Evolutionary conservation across 2,329 filamentous ascomycete genomes (phyloP).

Genomic region (Cephalotrichum gorgonifer): DNA sequence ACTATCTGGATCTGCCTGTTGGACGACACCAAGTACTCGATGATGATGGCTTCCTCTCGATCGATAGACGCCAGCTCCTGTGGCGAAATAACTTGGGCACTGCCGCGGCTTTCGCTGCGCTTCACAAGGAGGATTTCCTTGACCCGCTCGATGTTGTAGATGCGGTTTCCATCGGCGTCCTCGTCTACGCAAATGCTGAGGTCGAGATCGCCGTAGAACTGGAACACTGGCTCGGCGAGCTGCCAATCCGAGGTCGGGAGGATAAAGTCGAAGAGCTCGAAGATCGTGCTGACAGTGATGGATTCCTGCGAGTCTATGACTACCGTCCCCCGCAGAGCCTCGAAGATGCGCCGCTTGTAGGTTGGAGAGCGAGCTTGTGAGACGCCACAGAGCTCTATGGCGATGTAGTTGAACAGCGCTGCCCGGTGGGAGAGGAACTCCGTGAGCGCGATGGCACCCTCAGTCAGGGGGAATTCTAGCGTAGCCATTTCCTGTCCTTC

Average conservation of each 20-base stretch:
- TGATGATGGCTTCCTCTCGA: constrained; percentile 47
- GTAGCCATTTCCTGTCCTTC: constrained; percentile 53
- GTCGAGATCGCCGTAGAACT: constrained; percentile 56
- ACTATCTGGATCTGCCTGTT: constrained; percentile 53
- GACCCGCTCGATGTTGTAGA: constrained; percentile 62
- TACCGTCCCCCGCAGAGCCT: constrained; percentile 69
- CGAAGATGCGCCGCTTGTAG: constrained; percentile 57
- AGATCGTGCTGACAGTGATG: constrained; percentile 63
- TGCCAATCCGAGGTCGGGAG: constrained; percentile 39
- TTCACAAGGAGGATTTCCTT: constrained; percentile 65
- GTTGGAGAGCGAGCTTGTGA: constrained; percentile 60
- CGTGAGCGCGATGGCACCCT: constrained; percentile 58
- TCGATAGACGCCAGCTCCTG: constrained; percentile 41
- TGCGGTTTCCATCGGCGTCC: constrained; percentile 41
- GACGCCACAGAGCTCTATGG: constrained; percentile 72
- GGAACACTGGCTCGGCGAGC: constrained; percentile 39
- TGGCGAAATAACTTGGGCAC: constrained; percentile 35
- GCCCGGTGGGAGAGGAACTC: constrained; percentile 72
- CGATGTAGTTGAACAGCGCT: constrained; percentile 73
- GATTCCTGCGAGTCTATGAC: constrained; percentile 55
- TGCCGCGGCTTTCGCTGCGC: constrained; percentile 47
- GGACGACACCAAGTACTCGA: constrained; percentile 50
- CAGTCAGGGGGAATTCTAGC: constrained; percentile 57
- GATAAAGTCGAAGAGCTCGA: constrained; percentile 90
- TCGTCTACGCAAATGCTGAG: constrained; percentile 50